Base-by-base conservation (phyloP, 768 basidiomycete genomes). In the Xanthoconium purpureum region DNA sequence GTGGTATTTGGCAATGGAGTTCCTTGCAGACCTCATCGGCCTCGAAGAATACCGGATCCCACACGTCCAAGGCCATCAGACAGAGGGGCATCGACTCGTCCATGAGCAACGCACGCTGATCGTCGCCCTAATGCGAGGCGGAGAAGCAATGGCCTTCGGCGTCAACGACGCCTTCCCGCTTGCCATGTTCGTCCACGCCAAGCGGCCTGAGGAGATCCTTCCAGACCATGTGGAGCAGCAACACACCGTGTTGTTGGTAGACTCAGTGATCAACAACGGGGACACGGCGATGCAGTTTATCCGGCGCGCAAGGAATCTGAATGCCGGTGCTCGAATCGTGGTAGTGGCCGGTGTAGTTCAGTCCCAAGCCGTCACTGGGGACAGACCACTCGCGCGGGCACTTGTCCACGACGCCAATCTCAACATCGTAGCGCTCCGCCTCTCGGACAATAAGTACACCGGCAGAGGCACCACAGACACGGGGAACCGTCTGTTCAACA, bases 1-100 rank as follows among this genome's bases (percentile, higher is more conserved):
- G 42, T 58, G 57, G 57, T 58, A 58, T 50, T 49, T 58, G 43
- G 57, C 57, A 49, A 58, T 56, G 57, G 57, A 58, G 54, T 58
- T 58, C 57, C 54, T 58, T 49, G 57, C 47, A 56, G 57, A 58
- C 30, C 57, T 58, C 54, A 56, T 58, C 43, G 57, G 57, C 54
- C 54, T 58, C 29, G 57, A 58, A 58, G 54, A 49, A 56, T 56
- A 58, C 47, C 57, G 2, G 47, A 58, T 58, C 54, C 53, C 57
- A 50, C 57, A 58, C 29, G 53, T 58, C 42, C 57, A 58, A 58
- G 57, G 57, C 47, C 57, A 56, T 49, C 57, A 58, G 43, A 58
- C 57, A 45, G 57, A 39, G 47, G 57, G 57, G 54, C 54, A 58
- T 56, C 57, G 47, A 45, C 57, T 58, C 54, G 15, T 35, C 42